These are phyloP conservation scores for Dendrostoma leiphaemia DNA, from an alignment of 2,329 filamentous ascomycete species.

Conservation along the genomic window DNA sequence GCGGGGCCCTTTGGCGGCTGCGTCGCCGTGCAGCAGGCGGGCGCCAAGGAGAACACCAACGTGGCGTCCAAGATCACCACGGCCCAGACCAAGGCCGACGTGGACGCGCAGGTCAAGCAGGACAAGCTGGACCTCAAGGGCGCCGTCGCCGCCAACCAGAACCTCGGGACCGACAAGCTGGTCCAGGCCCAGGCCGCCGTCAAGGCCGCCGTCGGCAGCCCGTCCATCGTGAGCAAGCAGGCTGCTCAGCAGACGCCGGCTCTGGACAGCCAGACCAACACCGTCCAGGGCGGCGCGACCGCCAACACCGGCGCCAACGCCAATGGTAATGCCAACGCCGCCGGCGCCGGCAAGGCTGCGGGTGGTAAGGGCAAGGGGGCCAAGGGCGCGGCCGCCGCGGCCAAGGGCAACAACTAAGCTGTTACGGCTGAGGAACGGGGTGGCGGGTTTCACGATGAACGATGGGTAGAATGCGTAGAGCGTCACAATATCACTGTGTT, in stretches of 20 bases:
- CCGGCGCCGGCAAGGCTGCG: slow-evolving; percentile 30
- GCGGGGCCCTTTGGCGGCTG: slow-evolving; percentile 55
- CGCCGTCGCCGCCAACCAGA: slow-evolving; percentile 44
- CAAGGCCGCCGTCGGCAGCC: not conserved
- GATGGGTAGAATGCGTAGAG: not conserved
- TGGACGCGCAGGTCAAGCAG: slow-evolving; percentile 46
- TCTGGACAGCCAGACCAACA: too few relatives aligned
- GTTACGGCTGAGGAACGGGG: not conserved
- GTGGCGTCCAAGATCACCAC: slow-evolving; percentile 45
- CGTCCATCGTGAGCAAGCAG: slow-evolving; percentile 10
- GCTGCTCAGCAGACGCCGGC: slow-evolving; percentile 14
- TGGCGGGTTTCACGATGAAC: not conserved
- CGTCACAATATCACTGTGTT: not conserved
- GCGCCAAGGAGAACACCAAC: slow-evolving; percentile 40
- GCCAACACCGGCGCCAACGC: slow-evolving; percentile 18
- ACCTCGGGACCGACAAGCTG: slow-evolving; percentile 33
- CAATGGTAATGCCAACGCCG: slow-evolving; percentile 36
- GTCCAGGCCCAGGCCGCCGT: not conserved
- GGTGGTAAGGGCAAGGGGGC: not conserved
- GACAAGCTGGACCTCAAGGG: slow-evolving; percentile 50
- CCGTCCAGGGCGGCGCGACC: too few relatives aligned
- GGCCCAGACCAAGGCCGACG: slow-evolving; percentile 39
- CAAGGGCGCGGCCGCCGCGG: too few relatives aligned
- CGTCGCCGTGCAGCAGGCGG: slow-evolving; percentile 55
- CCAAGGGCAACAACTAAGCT: not conserved